Evolutionary conservation across 352 stramenopile species (phyloP).

Genomic region (Thraustochytrium sp.): DNA sequence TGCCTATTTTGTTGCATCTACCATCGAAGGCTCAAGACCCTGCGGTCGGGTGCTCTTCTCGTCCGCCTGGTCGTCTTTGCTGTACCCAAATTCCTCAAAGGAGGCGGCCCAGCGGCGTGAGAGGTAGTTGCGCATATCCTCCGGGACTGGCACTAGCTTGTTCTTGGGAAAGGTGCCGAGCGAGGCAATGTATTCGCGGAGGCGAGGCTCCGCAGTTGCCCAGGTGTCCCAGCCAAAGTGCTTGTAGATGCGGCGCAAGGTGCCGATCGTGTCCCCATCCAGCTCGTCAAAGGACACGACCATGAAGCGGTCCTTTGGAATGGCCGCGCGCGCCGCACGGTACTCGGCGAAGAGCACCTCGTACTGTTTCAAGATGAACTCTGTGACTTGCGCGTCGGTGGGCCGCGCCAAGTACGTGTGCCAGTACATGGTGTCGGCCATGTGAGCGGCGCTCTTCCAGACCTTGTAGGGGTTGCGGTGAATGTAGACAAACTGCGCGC

Average conservation of each 20-base stretch:
- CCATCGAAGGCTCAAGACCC: too few species aligned
- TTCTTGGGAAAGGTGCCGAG: conserved; percentile 46
- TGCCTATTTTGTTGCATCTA: too few species aligned
- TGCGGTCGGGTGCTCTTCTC: background rate
- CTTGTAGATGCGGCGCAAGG: conserved; percentile 17
- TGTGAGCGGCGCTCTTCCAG: conserved; percentile 45
- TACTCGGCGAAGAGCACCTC: conserved; percentile 48
- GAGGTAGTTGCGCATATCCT: background rate
- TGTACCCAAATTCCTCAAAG: conserved; percentile 47
- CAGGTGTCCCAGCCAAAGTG: conserved; percentile 23
- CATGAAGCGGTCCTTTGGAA: conserved; percentile 10
- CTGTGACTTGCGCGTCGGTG: conserved; percentile 46
- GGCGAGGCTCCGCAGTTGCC: background rate
- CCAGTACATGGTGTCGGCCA: conserved; percentile 50
- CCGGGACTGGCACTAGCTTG: conserved; percentile 4
- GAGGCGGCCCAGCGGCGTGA: background rate
- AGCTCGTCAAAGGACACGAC: conserved; percentile 6
- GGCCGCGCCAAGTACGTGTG: conserved; percentile 46
- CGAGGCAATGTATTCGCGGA: conserved; percentile 22
- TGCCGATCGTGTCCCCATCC: background rate
- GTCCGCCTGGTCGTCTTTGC: background rate
- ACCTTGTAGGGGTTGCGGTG: conserved; percentile 49
- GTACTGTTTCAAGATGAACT: conserved; percentile 50
- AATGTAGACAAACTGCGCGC: conserved; percentile 51
- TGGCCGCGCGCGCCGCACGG: background rate